These are phyloP conservation scores for Lachnellula arida DNA, from an alignment of 2,329 filamentous ascomycete genomes.

Conservation along the genomic window DNA sequence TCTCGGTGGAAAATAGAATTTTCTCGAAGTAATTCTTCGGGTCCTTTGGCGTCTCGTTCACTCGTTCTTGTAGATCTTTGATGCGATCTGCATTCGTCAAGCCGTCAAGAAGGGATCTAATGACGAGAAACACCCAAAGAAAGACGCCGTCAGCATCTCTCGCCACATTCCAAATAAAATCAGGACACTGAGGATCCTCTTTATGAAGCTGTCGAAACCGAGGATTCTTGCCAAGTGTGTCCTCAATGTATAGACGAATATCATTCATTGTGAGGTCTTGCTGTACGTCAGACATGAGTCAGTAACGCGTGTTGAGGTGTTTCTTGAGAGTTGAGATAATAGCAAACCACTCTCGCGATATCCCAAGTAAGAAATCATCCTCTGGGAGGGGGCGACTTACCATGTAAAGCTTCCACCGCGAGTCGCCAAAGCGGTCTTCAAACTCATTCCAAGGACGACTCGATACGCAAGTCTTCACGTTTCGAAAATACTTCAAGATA, in stretches of 20 bases:
- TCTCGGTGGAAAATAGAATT: slow-evolving; percentile 11
- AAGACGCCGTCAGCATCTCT: slow-evolving; percentile 3
- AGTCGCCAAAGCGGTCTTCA: slow-evolving; percentile 8
- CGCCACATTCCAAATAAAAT: too few species aligned
- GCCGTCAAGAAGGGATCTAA: slow-evolving; percentile 2
- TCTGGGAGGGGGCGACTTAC: too few species aligned
- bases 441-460: slow-evolving; percentile 15
- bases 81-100: slow-evolving; percentile 13
- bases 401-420: too few species aligned
- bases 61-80: slow-evolving; percentile 14
- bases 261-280: slow-evolving; percentile 22
- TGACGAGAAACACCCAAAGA: slow-evolving; percentile 14
- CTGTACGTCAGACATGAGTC: too few species aligned
- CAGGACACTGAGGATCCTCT: not conserved
- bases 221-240: not conserved
- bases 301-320: too few species aligned
- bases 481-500: not conserved
- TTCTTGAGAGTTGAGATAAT: too few species aligned
- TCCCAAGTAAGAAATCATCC: too few species aligned
- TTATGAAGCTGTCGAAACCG: not conserved
- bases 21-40: slow-evolving; percentile 20
- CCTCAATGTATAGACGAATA: slow-evolving; percentile 6
- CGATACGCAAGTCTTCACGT: slow-evolving; percentile 16
- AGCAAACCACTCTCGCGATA: too few species aligned
- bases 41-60: slow-evolving; percentile 18